Conservation (phyloP, 1,139 yeast genomes). For the Meyerozyma guilliermondii region DNA sequence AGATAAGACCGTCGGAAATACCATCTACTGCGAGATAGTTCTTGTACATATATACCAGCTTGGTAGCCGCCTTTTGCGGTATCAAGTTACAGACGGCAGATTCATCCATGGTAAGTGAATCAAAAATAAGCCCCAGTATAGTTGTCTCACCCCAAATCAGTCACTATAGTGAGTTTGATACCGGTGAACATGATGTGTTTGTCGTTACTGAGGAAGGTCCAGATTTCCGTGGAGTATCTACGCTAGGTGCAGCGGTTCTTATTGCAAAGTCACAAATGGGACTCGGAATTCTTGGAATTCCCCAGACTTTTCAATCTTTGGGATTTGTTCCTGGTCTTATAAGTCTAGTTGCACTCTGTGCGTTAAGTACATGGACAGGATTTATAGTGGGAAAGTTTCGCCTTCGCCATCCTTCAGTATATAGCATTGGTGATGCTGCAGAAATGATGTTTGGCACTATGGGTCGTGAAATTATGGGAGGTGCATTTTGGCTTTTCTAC, state of each 20-base stretch:
- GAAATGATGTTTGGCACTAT: background rate
- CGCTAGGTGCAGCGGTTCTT: constrained; percentile 9
- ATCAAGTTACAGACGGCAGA: background rate
- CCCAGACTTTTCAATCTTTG: constrained; percentile 8
- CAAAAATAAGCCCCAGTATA: background rate
- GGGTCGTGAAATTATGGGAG: background rate
- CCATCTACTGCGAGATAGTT: background rate
- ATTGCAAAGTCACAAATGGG: constrained; percentile 10
- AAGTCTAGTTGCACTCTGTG: constrained; percentile 7
- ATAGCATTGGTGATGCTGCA: background rate
- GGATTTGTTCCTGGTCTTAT: constrained; percentile 10
- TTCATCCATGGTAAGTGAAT: background rate
- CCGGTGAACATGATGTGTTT: constrained; percentile 2
- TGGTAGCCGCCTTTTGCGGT: background rate
- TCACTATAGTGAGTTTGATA: background rate
- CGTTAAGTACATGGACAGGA: constrained; percentile 10
- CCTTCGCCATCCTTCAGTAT: constrained; percentile 5
- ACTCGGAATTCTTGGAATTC: constrained; percentile 10
- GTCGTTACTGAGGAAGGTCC: constrained; percentile 6
- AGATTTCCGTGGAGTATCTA: constrained; percentile 9
- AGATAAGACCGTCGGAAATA: background rate
- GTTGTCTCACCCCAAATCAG: background rate
- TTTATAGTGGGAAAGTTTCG: constrained; percentile 9
- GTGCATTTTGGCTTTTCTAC: background rate
- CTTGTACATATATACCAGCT: background rate